These are phyloP conservation scores for Symbiotaphrina buchneri DNA, from an alignment of 495 filamentous ascomycete genomes.

Conservation along the genomic window DNA sequence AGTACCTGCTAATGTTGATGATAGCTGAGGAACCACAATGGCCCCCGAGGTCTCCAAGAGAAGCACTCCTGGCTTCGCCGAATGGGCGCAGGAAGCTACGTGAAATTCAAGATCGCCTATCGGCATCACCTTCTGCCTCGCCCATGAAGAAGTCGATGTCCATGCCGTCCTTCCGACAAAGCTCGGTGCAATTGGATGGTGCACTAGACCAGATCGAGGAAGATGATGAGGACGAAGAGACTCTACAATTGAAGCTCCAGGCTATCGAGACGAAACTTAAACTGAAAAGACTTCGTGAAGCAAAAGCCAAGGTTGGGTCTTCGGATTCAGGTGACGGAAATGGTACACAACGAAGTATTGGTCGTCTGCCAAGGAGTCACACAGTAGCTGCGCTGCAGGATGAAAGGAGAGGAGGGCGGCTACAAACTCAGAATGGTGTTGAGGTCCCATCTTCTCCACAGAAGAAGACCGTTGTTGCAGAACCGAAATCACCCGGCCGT, in stretches of 20 bases:
- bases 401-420: slow-evolving; percentile 6
- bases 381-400: no score
- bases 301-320: slow-evolving; percentile 7
- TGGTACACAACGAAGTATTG: no score
- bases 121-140: slow-evolving; percentile 42
- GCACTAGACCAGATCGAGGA: slow-evolving; percentile 18
- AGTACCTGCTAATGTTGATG: not conserved
- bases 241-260: slow-evolving; percentile 55
- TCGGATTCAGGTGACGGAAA: slow-evolving; percentile 1
- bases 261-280: slow-evolving; percentile 75
- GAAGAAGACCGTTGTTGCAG: slow-evolving; percentile 16
- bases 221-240: slow-evolving; percentile 75
- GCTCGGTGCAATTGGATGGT: slow-evolving; percentile 14
- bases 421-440: slow-evolving; percentile 23
- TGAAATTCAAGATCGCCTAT: slow-evolving; percentile 35
- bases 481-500: slow-evolving; percentile 56
- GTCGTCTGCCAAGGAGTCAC: no score
- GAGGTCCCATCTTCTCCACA: slow-evolving; percentile 71
- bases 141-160: slow-evolving; percentile 29
- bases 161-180: slow-evolving; percentile 16
- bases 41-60: slow-evolving; percentile 74
- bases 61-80: slow-evolving; percentile 63
- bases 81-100: slow-evolving; percentile 49
- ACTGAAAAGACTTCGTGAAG: slow-evolving; percentile 51
- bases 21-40: slow-evolving; percentile 33